These are phyloP conservation scores for Talaromyces thailandensis DNA, from an alignment of 495 filamentous ascomycete genomes.

Conservation along the genomic window DNA sequence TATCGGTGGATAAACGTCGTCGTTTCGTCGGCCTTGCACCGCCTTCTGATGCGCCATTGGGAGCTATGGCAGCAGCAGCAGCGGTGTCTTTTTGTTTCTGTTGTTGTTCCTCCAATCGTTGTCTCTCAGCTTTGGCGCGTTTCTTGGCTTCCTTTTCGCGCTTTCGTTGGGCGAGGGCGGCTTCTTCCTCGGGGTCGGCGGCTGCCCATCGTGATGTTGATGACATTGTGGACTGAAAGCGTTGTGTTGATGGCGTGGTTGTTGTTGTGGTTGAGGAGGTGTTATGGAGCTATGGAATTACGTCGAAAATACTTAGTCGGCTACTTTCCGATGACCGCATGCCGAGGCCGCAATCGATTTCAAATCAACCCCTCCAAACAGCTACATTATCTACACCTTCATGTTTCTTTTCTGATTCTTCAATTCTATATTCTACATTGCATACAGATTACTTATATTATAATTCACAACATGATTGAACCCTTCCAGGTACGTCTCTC, in stretches of 20 bases:
- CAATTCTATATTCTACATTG: not conserved
- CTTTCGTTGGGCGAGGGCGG: constrained; percentile 61
- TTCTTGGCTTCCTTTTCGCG: constrained; percentile 87
- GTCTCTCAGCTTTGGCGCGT: constrained; percentile 75
- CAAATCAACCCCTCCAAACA: constrained; percentile 21
- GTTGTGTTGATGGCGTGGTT: constrained; percentile 42
- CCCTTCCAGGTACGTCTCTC: constrained; percentile 43
- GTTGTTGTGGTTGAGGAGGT: not conserved
- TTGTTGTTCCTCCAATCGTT: constrained; percentile 36
- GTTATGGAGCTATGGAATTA: not conserved
- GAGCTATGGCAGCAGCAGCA: constrained; percentile 11
- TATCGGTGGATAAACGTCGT: constrained; percentile 37
- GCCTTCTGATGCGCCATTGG: constrained; percentile 7
- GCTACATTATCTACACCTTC: not conserved
- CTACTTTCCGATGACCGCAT: not conserved
- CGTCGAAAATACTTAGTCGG: not conserved
- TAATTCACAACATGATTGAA: constrained; percentile 37
- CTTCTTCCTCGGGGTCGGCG: constrained; percentile 60
- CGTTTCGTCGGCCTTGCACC: constrained; percentile 26
- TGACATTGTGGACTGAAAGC: constrained; percentile 21
- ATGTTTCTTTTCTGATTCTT: constrained; percentile 2
- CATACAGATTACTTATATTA: constrained; percentile 3
- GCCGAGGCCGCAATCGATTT: constrained; percentile 19
- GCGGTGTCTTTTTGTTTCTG: constrained; percentile 10
- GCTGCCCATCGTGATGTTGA: constrained; percentile 80